Evolutionary conservation across 352 stramenopile species (phyloP).

Genomic region (Phytophthora europaea): DNA sequence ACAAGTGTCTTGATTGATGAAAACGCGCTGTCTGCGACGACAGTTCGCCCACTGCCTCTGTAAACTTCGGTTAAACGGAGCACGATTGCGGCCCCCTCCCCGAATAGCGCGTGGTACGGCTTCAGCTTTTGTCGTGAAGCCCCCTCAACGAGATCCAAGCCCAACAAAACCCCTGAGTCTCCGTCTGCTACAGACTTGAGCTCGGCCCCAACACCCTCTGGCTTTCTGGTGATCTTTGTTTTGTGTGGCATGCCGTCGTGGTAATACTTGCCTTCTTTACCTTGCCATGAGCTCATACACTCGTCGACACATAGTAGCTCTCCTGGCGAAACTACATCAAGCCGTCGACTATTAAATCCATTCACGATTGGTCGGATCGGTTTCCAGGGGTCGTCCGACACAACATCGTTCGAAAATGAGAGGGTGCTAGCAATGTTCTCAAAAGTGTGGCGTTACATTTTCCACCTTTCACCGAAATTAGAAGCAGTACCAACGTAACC

Average conservation of each 20-base stretch:
- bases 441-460: not conserved
- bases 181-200: slow-evolving; percentile 8
- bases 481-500: not conserved
- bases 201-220: slow-evolving; percentile 1
- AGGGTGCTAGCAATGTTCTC: slow-evolving; percentile 1
- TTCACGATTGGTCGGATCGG: not conserved
- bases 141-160: slow-evolving; percentile 4
- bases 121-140: not conserved
- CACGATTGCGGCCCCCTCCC: slow-evolving; percentile 1
- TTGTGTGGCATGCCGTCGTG: slow-evolving; percentile 12
- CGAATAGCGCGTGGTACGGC: not conserved
- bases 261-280: slow-evolving; percentile 1
- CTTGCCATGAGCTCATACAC: slow-evolving; percentile 9
- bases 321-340: slow-evolving; percentile 1
- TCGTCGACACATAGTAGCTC: slow-evolving; percentile 15
- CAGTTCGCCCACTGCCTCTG: slow-evolving; percentile 1
- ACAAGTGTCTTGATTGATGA: not conserved
- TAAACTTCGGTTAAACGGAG: not conserved
- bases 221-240: slow-evolving; percentile 6
- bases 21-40: slow-evolving; percentile 14
- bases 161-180: slow-evolving; percentile 4
- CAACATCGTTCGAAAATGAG: not conserved
- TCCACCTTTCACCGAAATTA: slow-evolving; percentile 6
- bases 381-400: slow-evolving; percentile 3
- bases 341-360: not conserved